These are phyloP conservation scores for Torulaspora delbrueckii DNA, from an alignment of 805 yeast species.

Conservation along the genomic window DNA sequence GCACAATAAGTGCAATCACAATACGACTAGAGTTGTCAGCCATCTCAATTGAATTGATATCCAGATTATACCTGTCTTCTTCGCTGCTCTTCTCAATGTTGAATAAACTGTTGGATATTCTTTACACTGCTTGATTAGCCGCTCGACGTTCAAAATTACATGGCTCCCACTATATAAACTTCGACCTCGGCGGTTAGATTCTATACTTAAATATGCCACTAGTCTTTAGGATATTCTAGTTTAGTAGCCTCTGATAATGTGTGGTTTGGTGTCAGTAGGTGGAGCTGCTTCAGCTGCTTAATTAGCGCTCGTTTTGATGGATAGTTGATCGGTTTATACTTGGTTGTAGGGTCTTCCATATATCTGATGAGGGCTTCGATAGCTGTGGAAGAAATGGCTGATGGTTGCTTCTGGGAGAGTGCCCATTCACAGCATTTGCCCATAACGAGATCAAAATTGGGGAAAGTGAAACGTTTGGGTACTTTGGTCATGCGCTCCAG, in stretches of 20 bases:
- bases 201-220: neutral
- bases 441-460: slow-evolving; percentile 63
- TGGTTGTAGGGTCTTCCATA: slow-evolving; percentile 15
- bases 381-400: slow-evolving; percentile 6
- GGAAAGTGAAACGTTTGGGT: slow-evolving; percentile 71
- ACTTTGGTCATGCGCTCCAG: slow-evolving; percentile 69
- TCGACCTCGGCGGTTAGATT: slow-evolving; percentile 4
- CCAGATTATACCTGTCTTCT: neutral
- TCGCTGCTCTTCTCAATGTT: neutral
- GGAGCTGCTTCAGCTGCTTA: slow-evolving; percentile 6
- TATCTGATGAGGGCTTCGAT: slow-evolving; percentile 12
- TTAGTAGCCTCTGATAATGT: no score
- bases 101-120: slow-evolving; percentile 2
- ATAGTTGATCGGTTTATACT: slow-evolving; percentile 18
- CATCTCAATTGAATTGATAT: slow-evolving; percentile 2
- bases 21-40: slow-evolving; percentile 6
- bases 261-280: neutral
- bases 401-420: slow-evolving; percentile 3
- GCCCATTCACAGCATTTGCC: slow-evolving; percentile 24
- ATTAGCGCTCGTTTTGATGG: slow-evolving; percentile 16
- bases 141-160: slow-evolving; percentile 2
- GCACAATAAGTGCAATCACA: slow-evolving; percentile 15
- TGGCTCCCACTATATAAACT: neutral
- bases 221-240: neutral
- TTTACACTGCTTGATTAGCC: neutral